Percentiles rank a stretch among this genome's conserved stretches.
These are phyloP conservation scores for Colletotrichum falcatum DNA, from an alignment of 2,329 filamentous ascomycete species.

Conservation along the genomic window DNA sequence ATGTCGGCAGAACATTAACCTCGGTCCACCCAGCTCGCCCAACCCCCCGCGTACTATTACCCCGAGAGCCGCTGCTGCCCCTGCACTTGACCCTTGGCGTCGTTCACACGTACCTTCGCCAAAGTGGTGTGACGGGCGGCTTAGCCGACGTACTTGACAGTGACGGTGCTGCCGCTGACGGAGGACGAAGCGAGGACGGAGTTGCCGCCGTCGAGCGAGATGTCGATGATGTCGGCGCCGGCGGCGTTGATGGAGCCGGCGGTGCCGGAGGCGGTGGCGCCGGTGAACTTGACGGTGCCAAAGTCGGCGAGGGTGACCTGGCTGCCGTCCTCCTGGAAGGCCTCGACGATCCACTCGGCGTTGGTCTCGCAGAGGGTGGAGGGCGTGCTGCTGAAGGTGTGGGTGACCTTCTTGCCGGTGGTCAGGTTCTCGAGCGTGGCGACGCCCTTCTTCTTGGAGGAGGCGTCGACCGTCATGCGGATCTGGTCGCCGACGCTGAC, in stretches of 20 bases:
- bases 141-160: slow-evolving; percentile 32
- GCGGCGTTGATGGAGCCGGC: slow-evolving; percentile 40
- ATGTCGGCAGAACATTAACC: neutral
- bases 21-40: neutral
- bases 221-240: slow-evolving; percentile 43
- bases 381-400: slow-evolving; percentile 60
- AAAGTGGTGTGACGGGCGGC: too few relatives aligned
- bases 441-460: slow-evolving; percentile 44
- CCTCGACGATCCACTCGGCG: slow-evolving; percentile 73
- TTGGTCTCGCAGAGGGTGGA: slow-evolving; percentile 65
- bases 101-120: neutral
- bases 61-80: neutral
- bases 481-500: slow-evolving; percentile 49
- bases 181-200: slow-evolving; percentile 33
- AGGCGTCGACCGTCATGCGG: slow-evolving; percentile 45
- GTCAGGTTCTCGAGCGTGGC: slow-evolving; percentile 59
- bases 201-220: slow-evolving; percentile 25
- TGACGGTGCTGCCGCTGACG: slow-evolving; percentile 36
- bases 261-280: slow-evolving; percentile 44
- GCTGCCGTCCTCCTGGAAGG: slow-evolving; percentile 45
- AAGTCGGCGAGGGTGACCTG: slow-evolving; percentile 49
- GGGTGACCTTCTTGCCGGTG: slow-evolving; percentile 63
- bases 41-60: neutral
- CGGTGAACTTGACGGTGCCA: slow-evolving; percentile 46
- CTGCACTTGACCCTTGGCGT: neutral